A percentile compares a stretch with the other conserved stretches of the same genome.
phyloP scores from a whole-genome alignment of 371 early-diverging fungal genomes.

The Lichtheimia corymbifera region DNA sequence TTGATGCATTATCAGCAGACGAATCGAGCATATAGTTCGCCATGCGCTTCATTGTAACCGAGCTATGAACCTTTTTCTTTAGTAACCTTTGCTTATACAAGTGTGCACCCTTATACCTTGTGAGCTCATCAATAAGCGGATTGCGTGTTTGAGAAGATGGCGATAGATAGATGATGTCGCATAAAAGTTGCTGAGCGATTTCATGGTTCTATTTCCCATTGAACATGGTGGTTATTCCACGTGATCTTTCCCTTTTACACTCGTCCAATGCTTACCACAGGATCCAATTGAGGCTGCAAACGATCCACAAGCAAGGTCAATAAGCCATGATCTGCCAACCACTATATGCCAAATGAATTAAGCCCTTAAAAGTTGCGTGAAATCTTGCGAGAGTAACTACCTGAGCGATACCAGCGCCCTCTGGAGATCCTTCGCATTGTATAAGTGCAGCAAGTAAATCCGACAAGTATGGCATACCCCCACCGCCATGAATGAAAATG shows the following conservation, averaged over 20 bases:
- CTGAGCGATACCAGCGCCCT: constrained; percentile 17
- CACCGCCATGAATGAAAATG: constrained; percentile 13
- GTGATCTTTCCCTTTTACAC: neutral
- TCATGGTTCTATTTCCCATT: constrained; percentile 12
- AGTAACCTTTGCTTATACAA: neutral
- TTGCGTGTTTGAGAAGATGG: constrained; percentile 1
- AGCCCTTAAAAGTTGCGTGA: neutral
- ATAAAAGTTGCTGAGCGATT: constrained; percentile 20
- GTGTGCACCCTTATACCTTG: constrained; percentile 7
- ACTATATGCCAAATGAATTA: constrained; percentile 3
- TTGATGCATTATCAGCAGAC: constrained; percentile 13
- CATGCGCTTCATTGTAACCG: constrained; percentile 11
- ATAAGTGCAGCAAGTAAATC: constrained; percentile 19
- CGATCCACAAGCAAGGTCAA: constrained; percentile 18
- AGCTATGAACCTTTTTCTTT: neutral
- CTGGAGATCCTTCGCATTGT: constrained; percentile 14
- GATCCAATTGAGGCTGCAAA: constrained; percentile 14
- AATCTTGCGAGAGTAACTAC: constrained; percentile 5
- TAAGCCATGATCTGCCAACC: constrained; percentile 23
- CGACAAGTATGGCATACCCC: constrained; percentile 12
- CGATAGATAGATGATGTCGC: constrained; percentile 15
- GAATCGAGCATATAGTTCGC: constrained; percentile 19
- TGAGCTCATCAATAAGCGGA: constrained; percentile 9
- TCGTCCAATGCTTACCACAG: constrained; percentile 7
- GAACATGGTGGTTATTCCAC: neutral